Conservation (phyloP, 495 filamentous ascomycete species). For the Neurospora sp. region DNA sequence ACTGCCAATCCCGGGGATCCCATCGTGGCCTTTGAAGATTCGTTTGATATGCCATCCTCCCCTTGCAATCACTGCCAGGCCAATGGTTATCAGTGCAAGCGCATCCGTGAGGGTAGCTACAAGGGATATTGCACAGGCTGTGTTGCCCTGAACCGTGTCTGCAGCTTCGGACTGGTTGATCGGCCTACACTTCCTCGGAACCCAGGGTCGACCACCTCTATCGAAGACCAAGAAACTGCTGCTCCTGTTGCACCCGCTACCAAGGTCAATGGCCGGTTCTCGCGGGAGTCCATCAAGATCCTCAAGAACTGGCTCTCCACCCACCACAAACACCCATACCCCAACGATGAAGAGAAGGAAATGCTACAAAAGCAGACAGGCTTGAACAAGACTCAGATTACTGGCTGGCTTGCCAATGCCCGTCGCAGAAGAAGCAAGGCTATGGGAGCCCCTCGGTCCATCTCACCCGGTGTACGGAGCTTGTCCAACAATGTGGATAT, state of each 20-base stretch:
- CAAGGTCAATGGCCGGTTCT: constrained; percentile 54
- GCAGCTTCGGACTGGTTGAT: constrained; percentile 47
- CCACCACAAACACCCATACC: constrained; percentile 70
- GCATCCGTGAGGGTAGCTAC: constrained; percentile 56
- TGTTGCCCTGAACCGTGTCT: constrained; percentile 61
- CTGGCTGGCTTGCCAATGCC: constrained; percentile 82
- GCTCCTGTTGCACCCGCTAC: constrained; percentile 30
- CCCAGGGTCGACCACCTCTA: constrained; percentile 19
- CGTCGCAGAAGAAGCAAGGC: constrained; percentile 61
- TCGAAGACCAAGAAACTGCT: constrained; percentile 32
- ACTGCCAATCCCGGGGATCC: not conserved
- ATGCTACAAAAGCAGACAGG: constrained; percentile 61
- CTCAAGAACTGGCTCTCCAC: constrained; percentile 70
- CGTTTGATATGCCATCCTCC: constrained; percentile 28
- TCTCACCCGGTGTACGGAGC: constrained; percentile 44
- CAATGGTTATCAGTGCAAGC: constrained; percentile 65
- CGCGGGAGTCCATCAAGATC: constrained; percentile 59
- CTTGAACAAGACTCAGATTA: constrained; percentile 64
- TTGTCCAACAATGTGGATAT: constrained; percentile 58
- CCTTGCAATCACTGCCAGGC: constrained; percentile 64
- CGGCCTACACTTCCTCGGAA: not conserved
- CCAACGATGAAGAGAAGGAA: constrained; percentile 70
- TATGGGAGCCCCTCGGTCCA: constrained; percentile 41
- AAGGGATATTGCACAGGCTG: constrained; percentile 67
- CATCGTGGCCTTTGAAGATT: constrained; percentile 18